Evolutionary conservation across 2,329 filamentous ascomycete species (phyloP), one percentile per base, ranked within the genome.

Genomic region (Aureobasidium zeae): DNA sequence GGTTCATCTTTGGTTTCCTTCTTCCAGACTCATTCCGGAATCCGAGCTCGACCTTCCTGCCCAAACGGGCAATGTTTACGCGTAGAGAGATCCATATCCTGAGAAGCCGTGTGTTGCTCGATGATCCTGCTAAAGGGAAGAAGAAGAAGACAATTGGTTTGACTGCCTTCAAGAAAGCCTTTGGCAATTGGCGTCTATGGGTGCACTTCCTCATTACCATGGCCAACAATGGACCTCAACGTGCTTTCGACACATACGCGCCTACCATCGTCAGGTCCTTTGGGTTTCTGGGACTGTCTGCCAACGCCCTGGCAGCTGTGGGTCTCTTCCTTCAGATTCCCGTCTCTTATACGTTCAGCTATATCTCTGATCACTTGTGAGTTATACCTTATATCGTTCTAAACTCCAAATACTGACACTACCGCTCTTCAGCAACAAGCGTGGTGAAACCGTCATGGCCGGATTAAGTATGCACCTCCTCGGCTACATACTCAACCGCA

Each of bases 401-500:
- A 12, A 12, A 3, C 44, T n/a, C 3, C n/a, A 8, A n/a, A 28
- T 36, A 42, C 13, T 37, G 26, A n/a, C 16, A 22, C n/a, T 10
- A 15, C 26, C 6, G 1, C 3, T 11, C 9, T 25, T 7, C 26
- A 70, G 64, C 46, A 65, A 72, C 52, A 62, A 59, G 24, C 68
- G 72, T 36, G 71, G 70, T 7, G 68, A 73, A 49, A 74, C 71
- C 0, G 71, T 74, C 44, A 71, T 74, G 35, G 57, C 60, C 2
- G 71, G 69, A 17, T 52, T 75, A 19, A 64, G 56, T 44, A 63
- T 63, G 50, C 68, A 73, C 45, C 51, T 74, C 20, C 55, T 74
- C 6, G 72, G 70, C 33, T 74, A 74, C 48, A 60, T 74, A 41
- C 69, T 75, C 58, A 74, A 74, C 54, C 68, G 71, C 15, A 62